Conservation (phyloP, 768 basidiomycete genomes). For the Suillus alpinus region DNA sequence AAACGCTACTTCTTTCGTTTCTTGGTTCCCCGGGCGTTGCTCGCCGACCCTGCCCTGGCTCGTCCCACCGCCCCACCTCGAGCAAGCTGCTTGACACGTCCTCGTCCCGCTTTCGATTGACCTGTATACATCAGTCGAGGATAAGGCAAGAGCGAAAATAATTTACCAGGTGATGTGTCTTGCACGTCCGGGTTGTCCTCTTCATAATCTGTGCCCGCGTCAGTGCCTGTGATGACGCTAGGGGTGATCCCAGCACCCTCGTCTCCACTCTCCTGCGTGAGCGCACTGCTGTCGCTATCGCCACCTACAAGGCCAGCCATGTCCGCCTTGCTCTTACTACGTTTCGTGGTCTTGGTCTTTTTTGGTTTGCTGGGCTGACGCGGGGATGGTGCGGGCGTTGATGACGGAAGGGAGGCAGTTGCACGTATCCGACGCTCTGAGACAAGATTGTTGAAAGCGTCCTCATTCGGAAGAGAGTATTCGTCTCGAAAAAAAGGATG, state of each 20-base stretch:
- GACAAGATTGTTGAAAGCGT: conserved; percentile 56
- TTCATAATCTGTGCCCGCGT: conserved; percentile 67
- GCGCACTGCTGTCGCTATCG: conserved; percentile 80
- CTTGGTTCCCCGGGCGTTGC: conserved; percentile 22
- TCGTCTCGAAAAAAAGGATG: conserved; percentile 79
- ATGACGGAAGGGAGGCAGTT: conserved; percentile 50
- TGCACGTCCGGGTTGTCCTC: conserved; percentile 63
- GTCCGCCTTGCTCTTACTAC: conserved; percentile 43
- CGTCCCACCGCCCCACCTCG: conserved; percentile 25
- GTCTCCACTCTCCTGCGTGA: conserved; percentile 81
- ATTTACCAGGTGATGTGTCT: conserved; percentile 58
- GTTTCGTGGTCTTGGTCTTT: conserved; percentile 49
- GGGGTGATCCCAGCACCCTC: conserved; percentile 61
- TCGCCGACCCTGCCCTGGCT: conserved; percentile 23
- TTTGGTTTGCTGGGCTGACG: conserved; percentile 34
- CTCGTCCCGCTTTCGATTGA: conserved; percentile 21
- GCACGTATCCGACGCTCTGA: conserved; percentile 60
- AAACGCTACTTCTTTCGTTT: conserved; percentile 30
- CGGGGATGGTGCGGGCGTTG: conserved; percentile 58
- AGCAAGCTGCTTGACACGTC: conserved; percentile 22
- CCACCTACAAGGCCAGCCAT: conserved; percentile 76
- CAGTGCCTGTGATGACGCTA: conserved; percentile 67
- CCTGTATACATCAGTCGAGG: conserved; percentile 17
- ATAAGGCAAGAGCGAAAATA: neutral
- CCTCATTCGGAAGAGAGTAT: conserved; percentile 59